Conservation (phyloP, 345 rosid genomes). For the Eucalyptus dawsonii region DNA sequence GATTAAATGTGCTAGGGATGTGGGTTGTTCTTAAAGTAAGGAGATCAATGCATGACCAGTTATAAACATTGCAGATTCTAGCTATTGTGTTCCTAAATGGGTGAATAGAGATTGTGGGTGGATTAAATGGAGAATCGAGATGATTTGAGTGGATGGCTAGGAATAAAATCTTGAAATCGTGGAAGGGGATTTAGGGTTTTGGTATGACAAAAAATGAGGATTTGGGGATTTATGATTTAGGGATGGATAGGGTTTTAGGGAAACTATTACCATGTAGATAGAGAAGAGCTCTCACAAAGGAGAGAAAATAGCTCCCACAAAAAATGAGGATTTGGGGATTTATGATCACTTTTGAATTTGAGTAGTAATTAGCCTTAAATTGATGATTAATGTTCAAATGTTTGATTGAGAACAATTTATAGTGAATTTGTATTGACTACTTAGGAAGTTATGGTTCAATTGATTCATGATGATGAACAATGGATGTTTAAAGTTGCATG, state of each 20-base stretch:
- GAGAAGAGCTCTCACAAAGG: too few species aligned
- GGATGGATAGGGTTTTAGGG: too few species aligned
- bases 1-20: background rate
- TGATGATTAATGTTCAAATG: background rate
- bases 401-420: background rate
- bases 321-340: too few species aligned
- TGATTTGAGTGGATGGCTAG: too few species aligned
- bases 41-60: background rate
- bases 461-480: background rate
- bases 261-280: too few species aligned
- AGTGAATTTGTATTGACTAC: background rate
- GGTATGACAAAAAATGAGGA: too few species aligned
- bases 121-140: background rate
- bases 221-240: too few species aligned
- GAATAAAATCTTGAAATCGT: too few species aligned
- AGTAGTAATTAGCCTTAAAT: background rate
- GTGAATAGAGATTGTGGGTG: background rate
- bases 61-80: background rate
- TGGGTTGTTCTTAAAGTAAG: background rate
- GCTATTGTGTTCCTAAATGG: background rate
- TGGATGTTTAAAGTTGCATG: background rate
- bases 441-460: background rate
- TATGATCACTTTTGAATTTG: too few species aligned
- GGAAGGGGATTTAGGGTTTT: too few species aligned
- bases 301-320: too few species aligned